Percentiles rank a stretch among this genome's conserved stretches.
phyloP scores from a whole-genome alignment of 305 asterid genomes.

The Stenogyne calaminthoides region DNA sequence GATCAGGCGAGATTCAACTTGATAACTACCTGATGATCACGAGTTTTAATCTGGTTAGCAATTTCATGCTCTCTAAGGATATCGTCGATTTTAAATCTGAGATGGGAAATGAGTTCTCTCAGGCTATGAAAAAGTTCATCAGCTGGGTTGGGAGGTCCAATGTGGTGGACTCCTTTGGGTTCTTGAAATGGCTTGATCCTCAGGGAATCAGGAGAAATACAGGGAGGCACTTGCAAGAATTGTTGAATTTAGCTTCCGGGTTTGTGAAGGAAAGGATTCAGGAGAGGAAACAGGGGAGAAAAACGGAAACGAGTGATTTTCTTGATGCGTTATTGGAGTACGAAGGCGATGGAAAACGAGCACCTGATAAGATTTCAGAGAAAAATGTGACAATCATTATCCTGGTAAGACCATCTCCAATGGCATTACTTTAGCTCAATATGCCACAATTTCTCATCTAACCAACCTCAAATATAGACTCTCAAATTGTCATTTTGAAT shows the following conservation, averaged over 20 bases:
- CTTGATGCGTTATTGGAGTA: slow-evolving; percentile 29
- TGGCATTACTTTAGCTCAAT: no score
- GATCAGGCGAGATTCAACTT: slow-evolving; percentile 11
- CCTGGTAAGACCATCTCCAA: neutral
- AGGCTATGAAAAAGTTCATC: slow-evolving; percentile 8
- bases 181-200: slow-evolving; percentile 31
- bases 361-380: slow-evolving; percentile 18
- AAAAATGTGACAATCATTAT: slow-evolving; percentile 19
- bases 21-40: slow-evolving; percentile 24
- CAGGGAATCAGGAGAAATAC: slow-evolving; percentile 25
- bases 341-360: slow-evolving; percentile 23
- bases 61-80: slow-evolving; percentile 24
- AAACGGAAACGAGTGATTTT: neutral
- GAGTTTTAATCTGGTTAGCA: slow-evolving; percentile 22
- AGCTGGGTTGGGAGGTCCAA: slow-evolving; percentile 28
- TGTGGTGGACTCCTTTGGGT: slow-evolving; percentile 23
- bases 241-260: slow-evolving; percentile 18
- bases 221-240: neutral
- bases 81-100: slow-evolving; percentile 18
- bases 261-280: slow-evolving; percentile 28
- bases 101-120: slow-evolving; percentile 21
- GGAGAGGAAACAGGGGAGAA: slow-evolving; percentile 8
- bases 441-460: no score
- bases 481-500: no score
- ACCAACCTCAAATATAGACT: no score